These are phyloP conservation scores for Ammopiptanthus mongolicus DNA, from an alignment of 306 rosid genomes.

Conservation along the genomic window DNA sequence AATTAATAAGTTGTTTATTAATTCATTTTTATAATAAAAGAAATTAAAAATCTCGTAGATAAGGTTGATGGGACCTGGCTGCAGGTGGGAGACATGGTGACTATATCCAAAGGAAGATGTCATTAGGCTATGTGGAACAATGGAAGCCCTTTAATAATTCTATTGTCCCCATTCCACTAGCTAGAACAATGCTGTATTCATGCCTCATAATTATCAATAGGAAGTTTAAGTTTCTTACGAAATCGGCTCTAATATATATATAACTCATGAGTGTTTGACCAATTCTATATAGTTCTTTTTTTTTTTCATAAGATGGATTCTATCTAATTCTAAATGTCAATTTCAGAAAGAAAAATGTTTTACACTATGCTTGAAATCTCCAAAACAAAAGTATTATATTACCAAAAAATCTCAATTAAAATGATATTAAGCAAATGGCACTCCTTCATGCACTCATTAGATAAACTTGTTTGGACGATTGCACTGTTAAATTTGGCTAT, in stretches of 20 bases:
- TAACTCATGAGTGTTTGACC: neutral
- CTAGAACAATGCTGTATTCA: neutral
- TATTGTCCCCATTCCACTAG: neutral
- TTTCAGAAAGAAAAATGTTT: neutral
- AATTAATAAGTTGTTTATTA: constrained; percentile 10
- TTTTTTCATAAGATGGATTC: neutral
- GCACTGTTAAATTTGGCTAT: neutral
- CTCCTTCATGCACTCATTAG: neutral
- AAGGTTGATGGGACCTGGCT: neutral
- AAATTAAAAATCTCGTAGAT: neutral
- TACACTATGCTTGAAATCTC: neutral
- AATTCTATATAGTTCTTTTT: neutral
- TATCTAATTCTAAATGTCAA: neutral
- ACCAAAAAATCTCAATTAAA: neutral
- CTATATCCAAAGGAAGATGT: neutral
- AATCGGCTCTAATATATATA: neutral
- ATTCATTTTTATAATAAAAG: neutral
- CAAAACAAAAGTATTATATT: neutral
- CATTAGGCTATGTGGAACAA: constrained; percentile 6
- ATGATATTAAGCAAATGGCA: neutral
- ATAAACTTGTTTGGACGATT: neutral
- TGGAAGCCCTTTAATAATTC: neutral
- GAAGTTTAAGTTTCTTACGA: neutral
- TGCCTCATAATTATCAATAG: neutral
- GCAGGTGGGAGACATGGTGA: neutral